A percentile compares a stretch with the other conserved stretches of the same genome.
Evolutionary conservation across 2,329 filamentous ascomycete species (phyloP).

Genomic region (Epichloe elymi): DNA sequence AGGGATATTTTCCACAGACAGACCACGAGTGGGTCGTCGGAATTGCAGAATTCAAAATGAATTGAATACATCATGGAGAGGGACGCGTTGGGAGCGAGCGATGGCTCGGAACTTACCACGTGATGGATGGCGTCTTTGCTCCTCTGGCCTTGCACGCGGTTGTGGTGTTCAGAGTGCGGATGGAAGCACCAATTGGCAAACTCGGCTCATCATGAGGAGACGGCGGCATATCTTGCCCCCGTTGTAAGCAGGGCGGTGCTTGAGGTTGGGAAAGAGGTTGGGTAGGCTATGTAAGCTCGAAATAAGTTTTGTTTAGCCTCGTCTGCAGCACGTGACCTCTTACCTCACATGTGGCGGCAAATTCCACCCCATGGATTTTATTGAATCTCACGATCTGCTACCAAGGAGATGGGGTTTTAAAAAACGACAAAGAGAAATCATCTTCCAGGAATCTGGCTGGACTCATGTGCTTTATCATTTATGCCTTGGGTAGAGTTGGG

Average conservation of each 20-base stretch:
- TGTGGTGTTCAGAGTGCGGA: too few species aligned
- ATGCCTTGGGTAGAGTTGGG: slow-evolving; percentile 1
- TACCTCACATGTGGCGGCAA: neutral
- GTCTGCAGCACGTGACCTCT: neutral
- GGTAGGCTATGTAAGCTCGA: too few species aligned
- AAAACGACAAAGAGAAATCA: neutral
- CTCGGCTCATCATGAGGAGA: too few species aligned
- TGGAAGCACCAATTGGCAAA: too few species aligned
- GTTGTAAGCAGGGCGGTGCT: too few species aligned
- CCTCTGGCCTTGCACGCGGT: neutral
- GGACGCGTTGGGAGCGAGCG: neutral
- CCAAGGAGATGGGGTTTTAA: too few species aligned
- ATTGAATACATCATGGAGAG: slow-evolving; percentile 23
- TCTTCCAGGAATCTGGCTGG: too few species aligned
- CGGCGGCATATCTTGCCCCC: too few species aligned
- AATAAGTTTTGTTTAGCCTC: neutral
- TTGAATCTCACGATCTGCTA: too few species aligned
- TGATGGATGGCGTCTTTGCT: neutral
- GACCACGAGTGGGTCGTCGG: slow-evolving; percentile 21
- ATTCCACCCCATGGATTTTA: neutral
- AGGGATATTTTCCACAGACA: slow-evolving; percentile 19
- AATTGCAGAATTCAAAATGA: slow-evolving; percentile 36
- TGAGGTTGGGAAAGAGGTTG: neutral
- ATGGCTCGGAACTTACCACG: neutral
- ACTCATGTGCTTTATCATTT: neutral